Evolutionary conservation across 805 yeast species (phyloP), one percentile per base, ranked within the genome.

Genomic region (Kazachstania psychrophila): DNA sequence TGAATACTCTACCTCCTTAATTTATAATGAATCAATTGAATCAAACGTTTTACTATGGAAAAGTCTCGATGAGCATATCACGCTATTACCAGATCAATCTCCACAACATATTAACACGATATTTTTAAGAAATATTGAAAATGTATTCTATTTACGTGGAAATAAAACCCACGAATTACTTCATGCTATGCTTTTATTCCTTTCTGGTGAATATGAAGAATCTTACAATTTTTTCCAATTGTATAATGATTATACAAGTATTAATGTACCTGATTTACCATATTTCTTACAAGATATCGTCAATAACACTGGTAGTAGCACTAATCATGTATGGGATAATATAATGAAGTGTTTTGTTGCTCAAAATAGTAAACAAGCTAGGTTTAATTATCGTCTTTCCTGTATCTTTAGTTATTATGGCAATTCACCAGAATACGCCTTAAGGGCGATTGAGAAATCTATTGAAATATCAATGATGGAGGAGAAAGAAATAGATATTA

Each of bases 381-480:
- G 44, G 10, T 58, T 43, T 31, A 48, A 47, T 22, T 58, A 43
- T 37, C 45, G 51, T 31, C 38, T 58, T 10, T 54, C 63, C 1
- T 31, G 43, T 24, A 38, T 56, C 14, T 58, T 46, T 30, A 43
- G 49, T 4, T 37, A 47, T n/a, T 34, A 33, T 30, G 45, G 46
- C 15, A 39, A 43, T 16, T 32, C 41, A 16, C 38, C 46, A 23
- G 49, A 46, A 13, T 39, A 45, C 24, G 54, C 60, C 1, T 43
- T 56, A 28, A 46, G 47, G 41, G 45, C 49, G 11, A 52, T 56
- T 14, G 47, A 54, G 23, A 50, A 41, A 35, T 58, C 63, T 3
- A 47, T 57, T 13, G 51, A 50, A 19, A 41, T 38, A 18, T 44
- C 56, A 6, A 39, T 45, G 35, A 49, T 36, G 24, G 40, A 42